Evolutionary conservation across 495 filamentous ascomycete species (phyloP), one percentile per base, ranked within the genome.

Genomic region (Staphylotrichum longicolle): DNA sequence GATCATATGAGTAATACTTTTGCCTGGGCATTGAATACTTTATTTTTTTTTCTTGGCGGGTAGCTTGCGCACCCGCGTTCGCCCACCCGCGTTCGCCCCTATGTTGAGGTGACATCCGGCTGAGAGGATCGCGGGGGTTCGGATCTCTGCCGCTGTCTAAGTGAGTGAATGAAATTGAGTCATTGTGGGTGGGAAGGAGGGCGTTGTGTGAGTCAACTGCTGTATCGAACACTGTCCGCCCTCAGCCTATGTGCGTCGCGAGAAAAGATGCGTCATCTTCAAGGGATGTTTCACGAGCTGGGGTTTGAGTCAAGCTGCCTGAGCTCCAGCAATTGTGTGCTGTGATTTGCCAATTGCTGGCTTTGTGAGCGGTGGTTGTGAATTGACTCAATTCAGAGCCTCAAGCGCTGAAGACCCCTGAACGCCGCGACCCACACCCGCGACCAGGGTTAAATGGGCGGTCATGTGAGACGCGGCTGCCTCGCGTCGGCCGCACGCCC

Each of bases 381-480:
- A 37, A 46, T 4, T 39, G 37, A 10, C 37, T 39, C 37, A 39
- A 10, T 39, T 6, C 6, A 10, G 37, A 10, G 3, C 20, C 27
- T 37, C 7, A 5, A 46, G 30, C 5, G 14, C 46, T 42, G 0
- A 15, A 3, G 11, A 33, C 14, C 37, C 42, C 15, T 52, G 48
- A 8, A 53, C 27, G 7, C 1, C 30, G 12, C 7, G 7, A n/a
- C 10, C 51, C 51, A 55, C 42, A 61, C 50, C 34, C 40, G 15
- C 30, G 42, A 27, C 33, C 33, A 49, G 64, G 55, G 46, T 60
- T 57, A 60, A 66, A 56, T 60, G 33, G 58, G 34, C 27, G n/a
- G 66, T 71, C 69, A 71, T 64, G 67, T 71, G 69, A 62, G 53
- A 41, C 69, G 69, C 47, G 69, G 60, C 42, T 69, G 64, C 60